Conservation (phyloP, 139 green algal genomes). For the Chlamydomonas asymmetrica region DNA sequence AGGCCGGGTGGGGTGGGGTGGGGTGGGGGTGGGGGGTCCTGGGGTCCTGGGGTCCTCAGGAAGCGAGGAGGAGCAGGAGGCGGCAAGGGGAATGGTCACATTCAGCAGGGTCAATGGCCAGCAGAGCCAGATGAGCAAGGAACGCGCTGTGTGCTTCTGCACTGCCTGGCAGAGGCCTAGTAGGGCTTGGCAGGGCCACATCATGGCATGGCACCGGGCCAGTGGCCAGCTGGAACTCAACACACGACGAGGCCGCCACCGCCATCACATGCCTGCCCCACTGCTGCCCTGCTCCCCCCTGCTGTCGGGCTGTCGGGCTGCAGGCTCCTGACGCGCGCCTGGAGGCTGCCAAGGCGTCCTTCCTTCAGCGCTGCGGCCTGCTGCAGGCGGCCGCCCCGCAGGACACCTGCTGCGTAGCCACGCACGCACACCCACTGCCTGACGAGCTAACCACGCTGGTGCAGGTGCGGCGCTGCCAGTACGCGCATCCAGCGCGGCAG, state of each 20-base stretch:
- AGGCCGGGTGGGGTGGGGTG: background rate
- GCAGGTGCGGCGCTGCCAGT: constrained; percentile 23
- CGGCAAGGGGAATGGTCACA: no score
- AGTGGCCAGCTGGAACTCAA: background rate
- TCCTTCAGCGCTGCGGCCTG: constrained; percentile 29
- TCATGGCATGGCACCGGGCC: no score
- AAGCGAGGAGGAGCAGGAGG: no score
- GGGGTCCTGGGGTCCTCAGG: no score
- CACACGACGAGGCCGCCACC: background rate
- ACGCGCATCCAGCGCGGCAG: background rate
- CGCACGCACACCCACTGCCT: constrained; percentile 35
- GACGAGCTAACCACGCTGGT: constrained; percentile 46
- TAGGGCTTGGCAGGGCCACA: no score
- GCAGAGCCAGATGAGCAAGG: background rate
- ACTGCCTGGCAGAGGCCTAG: no score
- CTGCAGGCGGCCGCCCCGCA: constrained; percentile 26
- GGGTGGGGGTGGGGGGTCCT: background rate
- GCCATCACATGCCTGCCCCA: background rate
- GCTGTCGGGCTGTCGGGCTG: background rate
- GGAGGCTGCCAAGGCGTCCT: constrained; percentile 23
- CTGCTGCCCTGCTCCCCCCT: constrained; percentile 4
- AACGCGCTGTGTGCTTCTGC: background rate
- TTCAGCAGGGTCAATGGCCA: no score
- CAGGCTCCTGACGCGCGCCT: background rate
- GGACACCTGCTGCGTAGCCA: constrained; percentile 36